Conservation (phyloP, 2,329 filamentous ascomycete genomes). For the Juglanconis sp. region DNA sequence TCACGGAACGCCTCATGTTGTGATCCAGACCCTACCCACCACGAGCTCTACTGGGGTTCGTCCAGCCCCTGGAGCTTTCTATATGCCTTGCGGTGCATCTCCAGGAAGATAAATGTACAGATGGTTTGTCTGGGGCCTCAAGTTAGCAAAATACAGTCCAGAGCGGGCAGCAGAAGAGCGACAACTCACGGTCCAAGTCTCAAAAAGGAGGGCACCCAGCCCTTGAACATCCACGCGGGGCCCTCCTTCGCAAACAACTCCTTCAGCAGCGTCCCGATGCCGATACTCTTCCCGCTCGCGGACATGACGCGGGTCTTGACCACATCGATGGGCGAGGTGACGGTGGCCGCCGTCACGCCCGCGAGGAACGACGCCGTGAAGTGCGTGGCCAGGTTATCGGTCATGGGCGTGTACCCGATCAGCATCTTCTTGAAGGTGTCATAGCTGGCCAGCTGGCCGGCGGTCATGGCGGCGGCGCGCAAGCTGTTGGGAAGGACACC, state of each 20-base stretch:
- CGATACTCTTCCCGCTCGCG: conserved; percentile 44
- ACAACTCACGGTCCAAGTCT: conserved; percentile 58
- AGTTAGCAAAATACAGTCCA: not conserved
- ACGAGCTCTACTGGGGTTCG: conserved; percentile 23
- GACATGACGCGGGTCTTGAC: conserved; percentile 89
- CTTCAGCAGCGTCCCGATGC: conserved; percentile 57
- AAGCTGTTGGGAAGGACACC: conserved; percentile 81
- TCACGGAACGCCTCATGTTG: not conserved
- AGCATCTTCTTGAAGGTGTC: conserved; percentile 75
- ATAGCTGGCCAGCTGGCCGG: conserved; percentile 78
- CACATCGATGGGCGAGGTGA: conserved; percentile 83
- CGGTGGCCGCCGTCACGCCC: conserved; percentile 78
- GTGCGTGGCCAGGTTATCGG: conserved; percentile 71
- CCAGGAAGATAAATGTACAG: conserved; percentile 80
- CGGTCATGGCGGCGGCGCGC: conserved; percentile 84
- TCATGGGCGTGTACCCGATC: conserved; percentile 62
- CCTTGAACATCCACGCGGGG: conserved; percentile 80
- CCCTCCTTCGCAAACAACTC: conserved; percentile 72
- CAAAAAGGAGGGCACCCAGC: conserved; percentile 78
- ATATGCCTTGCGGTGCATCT: conserved; percentile 81
- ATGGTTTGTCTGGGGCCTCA: conserved; percentile 64
- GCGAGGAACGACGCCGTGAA: conserved; percentile 75
- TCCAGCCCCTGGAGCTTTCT: conserved; percentile 48
- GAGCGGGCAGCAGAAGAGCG: not conserved
- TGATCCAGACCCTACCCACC: not conserved